These are phyloP conservation scores for Xylaria sp. DNA, from an alignment of 2,329 filamentous ascomycete species.

Conservation along the genomic window DNA sequence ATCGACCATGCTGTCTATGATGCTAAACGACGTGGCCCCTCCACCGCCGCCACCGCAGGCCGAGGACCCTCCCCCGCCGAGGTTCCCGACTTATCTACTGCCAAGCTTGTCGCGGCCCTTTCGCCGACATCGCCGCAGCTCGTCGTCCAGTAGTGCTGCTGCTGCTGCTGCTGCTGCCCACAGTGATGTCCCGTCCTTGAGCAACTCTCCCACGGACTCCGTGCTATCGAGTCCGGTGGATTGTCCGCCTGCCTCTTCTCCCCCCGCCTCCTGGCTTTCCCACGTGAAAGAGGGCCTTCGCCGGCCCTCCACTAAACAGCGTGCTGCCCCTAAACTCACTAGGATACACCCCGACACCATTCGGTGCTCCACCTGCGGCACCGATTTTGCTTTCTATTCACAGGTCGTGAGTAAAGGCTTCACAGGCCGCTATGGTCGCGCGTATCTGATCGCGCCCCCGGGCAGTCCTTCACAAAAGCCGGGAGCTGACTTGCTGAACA, in stretches of 20 bases:
- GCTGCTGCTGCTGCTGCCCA: slow-evolving; percentile 39
- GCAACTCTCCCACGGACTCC: slow-evolving; percentile 53
- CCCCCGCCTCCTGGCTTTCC: slow-evolving; percentile 42
- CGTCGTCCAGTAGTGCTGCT: slow-evolving; percentile 49
- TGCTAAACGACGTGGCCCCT: slow-evolving; percentile 43
- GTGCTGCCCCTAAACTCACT: slow-evolving; percentile 50
- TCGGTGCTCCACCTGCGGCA: slow-evolving; percentile 67
- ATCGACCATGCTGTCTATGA: slow-evolving; percentile 45
- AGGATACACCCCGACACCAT: slow-evolving; percentile 65
- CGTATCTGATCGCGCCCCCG: slow-evolving; percentile 66
- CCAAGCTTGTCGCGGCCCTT: slow-evolving; percentile 63
- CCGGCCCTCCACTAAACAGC: slow-evolving; percentile 31
- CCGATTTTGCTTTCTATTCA: slow-evolving; percentile 69
- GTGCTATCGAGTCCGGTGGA: slow-evolving; percentile 44
- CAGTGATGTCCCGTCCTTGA: slow-evolving; percentile 50
- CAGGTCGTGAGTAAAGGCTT: slow-evolving; percentile 75
- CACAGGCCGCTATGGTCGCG: slow-evolving; percentile 72
- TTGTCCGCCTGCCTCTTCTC: slow-evolving; percentile 43
- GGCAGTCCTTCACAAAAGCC: slow-evolving; percentile 35
- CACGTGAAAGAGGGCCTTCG: slow-evolving; percentile 36
- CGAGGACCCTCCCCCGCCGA: slow-evolving; percentile 46
- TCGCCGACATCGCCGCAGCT: slow-evolving; percentile 53
- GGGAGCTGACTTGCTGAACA: slow-evolving; percentile 59
- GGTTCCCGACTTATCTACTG: slow-evolving; percentile 64
- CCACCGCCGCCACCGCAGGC: slow-evolving; percentile 20